A percentile compares a stretch with the other conserved stretches of the same genome.
Evolutionary conservation across 345 rosid species (phyloP).

Genomic region (Brassica rapa): DNA sequence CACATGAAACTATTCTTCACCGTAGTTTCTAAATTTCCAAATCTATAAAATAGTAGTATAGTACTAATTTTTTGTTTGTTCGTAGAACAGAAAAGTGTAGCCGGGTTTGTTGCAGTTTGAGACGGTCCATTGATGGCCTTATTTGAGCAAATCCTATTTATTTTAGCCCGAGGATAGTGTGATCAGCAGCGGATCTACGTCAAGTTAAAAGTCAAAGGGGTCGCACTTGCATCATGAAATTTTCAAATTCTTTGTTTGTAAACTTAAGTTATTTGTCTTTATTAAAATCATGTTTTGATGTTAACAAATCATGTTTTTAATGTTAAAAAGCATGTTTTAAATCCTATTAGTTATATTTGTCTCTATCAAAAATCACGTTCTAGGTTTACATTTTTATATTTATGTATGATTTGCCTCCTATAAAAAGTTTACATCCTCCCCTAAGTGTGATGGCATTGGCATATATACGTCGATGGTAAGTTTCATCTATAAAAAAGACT

Average conservation of each 20-base stretch:
- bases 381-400: no score
- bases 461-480: not conserved
- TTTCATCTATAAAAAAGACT: not conserved
- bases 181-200: not conserved
- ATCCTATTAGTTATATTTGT: no score
- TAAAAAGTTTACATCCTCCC: no score
- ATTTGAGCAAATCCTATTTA: constrained; percentile 17
- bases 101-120: constrained; percentile 13
- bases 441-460: not conserved
- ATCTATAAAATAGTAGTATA: not conserved
- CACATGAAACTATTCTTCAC: constrained; percentile 2
- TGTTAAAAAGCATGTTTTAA: no score
- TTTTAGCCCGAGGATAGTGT: constrained; percentile 11
- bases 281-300: no score
- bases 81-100: not conserved
- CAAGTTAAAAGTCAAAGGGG: not conserved
- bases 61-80: not conserved
- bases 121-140: constrained; percentile 21
- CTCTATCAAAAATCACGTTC: no score
- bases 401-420: no score
- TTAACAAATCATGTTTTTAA: no score
- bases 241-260: no score
- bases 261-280: no score
- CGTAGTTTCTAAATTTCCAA: not conserved
- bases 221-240: no score